A percentile compares a stretch with the other conserved stretches of the same genome.
Evolutionary conservation across 2,329 filamentous ascomycete genomes (phyloP).

Genomic region (Cladophialophora bantiana): DNA sequence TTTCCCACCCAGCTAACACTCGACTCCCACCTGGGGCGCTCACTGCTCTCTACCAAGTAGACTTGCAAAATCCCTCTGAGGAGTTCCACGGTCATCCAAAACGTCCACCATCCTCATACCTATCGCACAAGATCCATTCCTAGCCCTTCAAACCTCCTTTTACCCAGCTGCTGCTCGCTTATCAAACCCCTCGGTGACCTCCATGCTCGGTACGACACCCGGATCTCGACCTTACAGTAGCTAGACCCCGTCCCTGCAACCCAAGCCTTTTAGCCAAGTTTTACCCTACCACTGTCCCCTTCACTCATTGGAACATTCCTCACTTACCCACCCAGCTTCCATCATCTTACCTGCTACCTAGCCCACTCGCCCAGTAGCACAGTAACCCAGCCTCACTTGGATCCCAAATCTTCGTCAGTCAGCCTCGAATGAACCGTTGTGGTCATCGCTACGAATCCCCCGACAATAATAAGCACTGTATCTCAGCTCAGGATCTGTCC

Average conservation of each 20-base stretch:
- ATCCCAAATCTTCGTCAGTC: neutral
- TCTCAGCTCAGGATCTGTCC: constrained; percentile 12
- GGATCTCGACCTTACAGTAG: neutral
- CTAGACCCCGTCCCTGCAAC: neutral
- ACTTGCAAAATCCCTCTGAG: neutral
- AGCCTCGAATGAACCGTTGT: neutral
- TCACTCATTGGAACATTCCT: neutral
- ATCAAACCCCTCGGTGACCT: neutral
- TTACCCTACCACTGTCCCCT: neutral
- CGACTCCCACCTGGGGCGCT: neutral
- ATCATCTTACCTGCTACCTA: neutral
- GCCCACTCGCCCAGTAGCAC: neutral
- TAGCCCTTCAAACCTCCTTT: neutral
- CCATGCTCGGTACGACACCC: neutral
- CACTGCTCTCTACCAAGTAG: neutral
- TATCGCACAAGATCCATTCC: neutral
- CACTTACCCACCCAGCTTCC: neutral
- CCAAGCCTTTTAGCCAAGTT: neutral
- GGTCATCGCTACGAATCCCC: neutral
- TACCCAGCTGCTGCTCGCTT: neutral
- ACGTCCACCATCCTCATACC: neutral
- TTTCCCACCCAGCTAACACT: neutral
- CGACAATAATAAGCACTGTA: constrained; percentile 21
- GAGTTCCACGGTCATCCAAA: neutral
- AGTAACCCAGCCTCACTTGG: constrained; percentile 7